Percentiles rank a stretch among this genome's conserved stretches.
Conservation (phyloP, 1,284 basidiomycete genomes). For the Apiotrichum montevideense region DNA sequence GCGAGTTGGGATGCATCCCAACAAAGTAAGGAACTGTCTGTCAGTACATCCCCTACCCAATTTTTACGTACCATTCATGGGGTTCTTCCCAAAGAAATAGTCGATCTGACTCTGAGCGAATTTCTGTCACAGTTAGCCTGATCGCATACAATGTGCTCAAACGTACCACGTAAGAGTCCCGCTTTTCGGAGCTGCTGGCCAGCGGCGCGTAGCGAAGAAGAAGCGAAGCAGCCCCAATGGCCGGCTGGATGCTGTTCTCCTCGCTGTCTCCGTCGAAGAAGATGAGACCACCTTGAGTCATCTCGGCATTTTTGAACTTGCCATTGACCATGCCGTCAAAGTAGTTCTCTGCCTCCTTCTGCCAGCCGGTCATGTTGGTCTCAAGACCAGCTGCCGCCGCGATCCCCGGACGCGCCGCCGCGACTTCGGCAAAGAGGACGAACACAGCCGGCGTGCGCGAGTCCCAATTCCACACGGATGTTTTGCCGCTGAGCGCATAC, state of each 20-base stretch:
- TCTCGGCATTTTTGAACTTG: slow-evolving; percentile 52
- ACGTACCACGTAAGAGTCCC: slow-evolving; percentile 54
- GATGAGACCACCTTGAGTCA: slow-evolving; percentile 67
- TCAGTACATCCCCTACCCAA: neutral
- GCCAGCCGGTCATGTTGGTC: slow-evolving; percentile 61
- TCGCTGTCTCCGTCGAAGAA: slow-evolving; percentile 76
- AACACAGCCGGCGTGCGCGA: slow-evolving; percentile 67
- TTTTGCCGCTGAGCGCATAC: slow-evolving; percentile 54
- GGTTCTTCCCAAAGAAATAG: slow-evolving; percentile 78
- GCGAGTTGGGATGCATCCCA: slow-evolving; percentile 81
- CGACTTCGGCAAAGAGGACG: slow-evolving; percentile 58
- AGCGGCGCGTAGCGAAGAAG: slow-evolving; percentile 68
- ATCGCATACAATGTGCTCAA: slow-evolving; percentile 33
- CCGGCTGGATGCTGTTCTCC: slow-evolving; percentile 71
- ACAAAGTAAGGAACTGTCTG: slow-evolving; percentile 51
- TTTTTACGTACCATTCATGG: slow-evolving; percentile 60
- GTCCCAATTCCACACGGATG: slow-evolving; percentile 82
- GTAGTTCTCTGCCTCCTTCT: slow-evolving; percentile 63
- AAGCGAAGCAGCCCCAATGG: slow-evolving; percentile 77
- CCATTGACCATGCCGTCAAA: slow-evolving; percentile 64
- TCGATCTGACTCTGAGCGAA: slow-evolving; percentile 55
- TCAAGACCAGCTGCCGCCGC: slow-evolving; percentile 53
- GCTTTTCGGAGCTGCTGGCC: slow-evolving; percentile 59
- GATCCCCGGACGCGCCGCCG: slow-evolving; percentile 52
- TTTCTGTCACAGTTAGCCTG: neutral